These are phyloP conservation scores for Buddleja alternifolia DNA, from an alignment of 257 asterid species.

Conservation along the genomic window DNA sequence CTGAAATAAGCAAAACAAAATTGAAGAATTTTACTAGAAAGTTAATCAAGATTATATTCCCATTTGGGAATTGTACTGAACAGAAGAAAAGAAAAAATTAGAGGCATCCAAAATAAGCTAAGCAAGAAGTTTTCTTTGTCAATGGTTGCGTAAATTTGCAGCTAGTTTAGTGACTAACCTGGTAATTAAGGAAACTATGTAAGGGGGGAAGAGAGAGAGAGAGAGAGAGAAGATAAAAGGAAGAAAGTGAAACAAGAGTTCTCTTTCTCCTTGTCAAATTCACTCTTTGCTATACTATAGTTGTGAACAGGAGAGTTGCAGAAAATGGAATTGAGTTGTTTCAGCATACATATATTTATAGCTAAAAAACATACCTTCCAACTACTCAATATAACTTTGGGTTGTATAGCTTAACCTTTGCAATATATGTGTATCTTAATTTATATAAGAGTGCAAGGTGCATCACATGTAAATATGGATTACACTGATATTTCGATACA, in stretches of 20 bases:
- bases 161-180: conserved; percentile 37
- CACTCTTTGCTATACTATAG: conserved; percentile 27
- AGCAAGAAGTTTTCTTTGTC: conserved; percentile 29
- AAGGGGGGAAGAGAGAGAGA: too few relatives aligned
- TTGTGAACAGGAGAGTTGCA: conserved; percentile 59
- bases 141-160: conserved; percentile 32
- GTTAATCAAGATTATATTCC: conserved; percentile 34
- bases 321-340: conserved; percentile 66
- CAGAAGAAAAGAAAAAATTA: not conserved
- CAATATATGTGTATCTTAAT: not conserved
- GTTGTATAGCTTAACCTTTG: conserved; percentile 9
- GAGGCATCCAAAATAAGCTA: conserved; percentile 47
- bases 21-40: conserved; percentile 27
- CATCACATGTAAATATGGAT: too few relatives aligned
- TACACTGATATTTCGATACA: too few relatives aligned
- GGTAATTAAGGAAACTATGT: conserved; percentile 36
- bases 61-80: conserved; percentile 30
- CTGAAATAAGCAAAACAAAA: conserved; percentile 61
- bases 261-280: conserved; percentile 30
- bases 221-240: conserved; percentile 19
- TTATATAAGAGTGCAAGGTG: too few relatives aligned
- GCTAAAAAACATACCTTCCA: conserved; percentile 51
- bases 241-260: conserved; percentile 38
- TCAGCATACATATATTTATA: conserved; percentile 49
- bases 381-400: conserved; percentile 10